Evolutionary conservation across 2,329 filamentous ascomycete genomes (phyloP), one percentile per base, ranked within the genome.

Genomic region (Chaetothyriales sp.): DNA sequence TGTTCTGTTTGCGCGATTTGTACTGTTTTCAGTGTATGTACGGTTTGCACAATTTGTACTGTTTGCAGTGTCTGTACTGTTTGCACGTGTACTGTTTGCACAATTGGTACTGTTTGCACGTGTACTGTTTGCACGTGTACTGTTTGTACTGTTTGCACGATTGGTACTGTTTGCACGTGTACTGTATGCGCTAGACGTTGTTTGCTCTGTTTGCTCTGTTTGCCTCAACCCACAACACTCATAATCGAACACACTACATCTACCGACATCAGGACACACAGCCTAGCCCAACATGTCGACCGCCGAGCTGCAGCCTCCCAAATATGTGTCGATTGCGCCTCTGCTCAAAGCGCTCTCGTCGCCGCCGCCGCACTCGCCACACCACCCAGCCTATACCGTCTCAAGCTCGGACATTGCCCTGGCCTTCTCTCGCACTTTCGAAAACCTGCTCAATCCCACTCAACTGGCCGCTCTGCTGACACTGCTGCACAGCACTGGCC

Each of bases 391-490:
- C 33, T 40, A 40, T 15, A 40, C 33, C 15, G 83, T 89, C 51
- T 80, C 81, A 15, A 81, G 89, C 10, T 74, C 80, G 48, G 88
- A 95, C 66, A 92, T 98, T 66, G 88, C 90, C 54, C 77, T 83
- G n/a, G 89, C 90, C 50, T 83, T 97, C 61, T 83, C 87, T 4
- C 77, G 90, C 64, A 94, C 95, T 65, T 97, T 97, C 69, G 89
- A 89, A 53, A 84, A 95, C 70, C 81, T 82, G 59, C 75, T 97
- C 18, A 90, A 86, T n/a, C 83, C 86, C 43, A 85, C 89, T 7
- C 92, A 97, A 67, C 85, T 86, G 1, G 86, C 86, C 50, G 85
- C 89, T 43, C 75, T 98, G 51, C 75, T 97, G 49, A 95, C 92
- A 64, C 86, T 89, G 51, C 75, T 98, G 46, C 90, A 95, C 70